Conservation (phyloP, 2,329 filamentous ascomycete species). For the Penicillium sp. region DNA sequence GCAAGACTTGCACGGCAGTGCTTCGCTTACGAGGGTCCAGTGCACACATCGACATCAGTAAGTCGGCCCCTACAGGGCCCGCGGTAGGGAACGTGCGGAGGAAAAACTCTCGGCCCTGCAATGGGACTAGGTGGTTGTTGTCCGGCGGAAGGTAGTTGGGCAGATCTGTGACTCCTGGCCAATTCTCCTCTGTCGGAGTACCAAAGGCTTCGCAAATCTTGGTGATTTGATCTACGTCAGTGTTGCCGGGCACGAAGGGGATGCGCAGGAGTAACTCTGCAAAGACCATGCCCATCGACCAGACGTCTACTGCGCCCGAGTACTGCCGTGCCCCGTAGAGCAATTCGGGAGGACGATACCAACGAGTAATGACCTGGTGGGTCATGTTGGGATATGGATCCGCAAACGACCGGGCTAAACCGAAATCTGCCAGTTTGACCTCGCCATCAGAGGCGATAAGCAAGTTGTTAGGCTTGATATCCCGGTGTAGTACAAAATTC, state of each 20-base stretch:
- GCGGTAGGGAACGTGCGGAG: slow-evolving; percentile 71
- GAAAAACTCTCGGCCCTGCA: slow-evolving; percentile 66
- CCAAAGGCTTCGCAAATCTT: slow-evolving; percentile 82
- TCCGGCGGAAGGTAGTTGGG: slow-evolving; percentile 72
- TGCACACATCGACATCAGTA: slow-evolving; percentile 77
- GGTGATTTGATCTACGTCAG: slow-evolving; percentile 78
- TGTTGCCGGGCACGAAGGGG: slow-evolving; percentile 77
- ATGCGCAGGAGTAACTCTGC: slow-evolving; percentile 80
- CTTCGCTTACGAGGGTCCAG: slow-evolving; percentile 83
- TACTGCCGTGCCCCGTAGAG: slow-evolving; percentile 88
- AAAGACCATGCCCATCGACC: slow-evolving; percentile 89
- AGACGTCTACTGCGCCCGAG: slow-evolving; percentile 84
- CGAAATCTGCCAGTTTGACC: slow-evolving; percentile 96
- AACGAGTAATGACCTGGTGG: slow-evolving; percentile 88
- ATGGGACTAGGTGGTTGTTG: slow-evolving; percentile 51
- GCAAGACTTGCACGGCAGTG: slow-evolving; percentile 69
- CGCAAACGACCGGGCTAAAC: slow-evolving; percentile 81
- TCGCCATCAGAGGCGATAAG: slow-evolving; percentile 89
- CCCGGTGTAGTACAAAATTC: slow-evolving; percentile 87
- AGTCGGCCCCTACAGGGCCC: slow-evolving; percentile 75
- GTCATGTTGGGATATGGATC: slow-evolving; percentile 90
- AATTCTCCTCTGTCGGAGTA: slow-evolving; percentile 87
- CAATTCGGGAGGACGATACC: slow-evolving; percentile 92
- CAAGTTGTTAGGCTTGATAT: slow-evolving; percentile 99
- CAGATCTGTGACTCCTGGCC: slow-evolving; percentile 82